Evolutionary conservation across 306 rosid species (phyloP), one percentile per base, ranked within the genome.

Genomic region (Medicago lupulina): DNA sequence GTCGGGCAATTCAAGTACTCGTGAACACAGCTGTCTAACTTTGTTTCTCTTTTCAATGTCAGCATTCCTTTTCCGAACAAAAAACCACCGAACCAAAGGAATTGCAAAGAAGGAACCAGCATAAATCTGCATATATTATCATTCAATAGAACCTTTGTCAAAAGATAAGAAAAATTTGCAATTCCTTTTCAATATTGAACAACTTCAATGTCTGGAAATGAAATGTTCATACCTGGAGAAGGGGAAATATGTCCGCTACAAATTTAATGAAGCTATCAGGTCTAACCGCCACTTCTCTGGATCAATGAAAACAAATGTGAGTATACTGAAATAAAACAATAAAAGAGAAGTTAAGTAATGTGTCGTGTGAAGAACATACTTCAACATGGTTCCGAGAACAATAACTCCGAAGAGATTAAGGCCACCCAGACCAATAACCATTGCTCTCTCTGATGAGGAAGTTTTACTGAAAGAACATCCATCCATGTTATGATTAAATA

Each of bases 41-140:
- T 47, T 76, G 77, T 95, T 95, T 89, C 98, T 86, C 87, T 89
- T 92, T 76, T 88, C 97, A 86, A 92, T 90, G 62, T 89, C 82
- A 47, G 85, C 84, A 85, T 95, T 95, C 69, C 84, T 92, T 54
- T 71, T 85, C 13, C 74, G 84, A 81, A 88, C 23, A 63, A 88
- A 57, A 71, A 90, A 87, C 98, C 96, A 92, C 80, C 99, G 96
- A 72, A 88, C 78, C 84, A 95, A 84, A 71, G 99, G 99, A 88
- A 95, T 95, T 59, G 98, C 92, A 86, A 95, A 95, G 91, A 95
- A 92, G 15, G 99, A 95, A 83, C 96, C 98, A 49, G 99, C 99
- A 83, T 95, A 95, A 61, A 95, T 83, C 99, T 95, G 91, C 85
- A 84, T 25, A 79, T 67, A 59, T 73, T 72, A 84, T 60, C 59